phyloP scores from a whole-genome alignment of 2,329 filamentous ascomycete species.

The Fusarium sp. region DNA sequence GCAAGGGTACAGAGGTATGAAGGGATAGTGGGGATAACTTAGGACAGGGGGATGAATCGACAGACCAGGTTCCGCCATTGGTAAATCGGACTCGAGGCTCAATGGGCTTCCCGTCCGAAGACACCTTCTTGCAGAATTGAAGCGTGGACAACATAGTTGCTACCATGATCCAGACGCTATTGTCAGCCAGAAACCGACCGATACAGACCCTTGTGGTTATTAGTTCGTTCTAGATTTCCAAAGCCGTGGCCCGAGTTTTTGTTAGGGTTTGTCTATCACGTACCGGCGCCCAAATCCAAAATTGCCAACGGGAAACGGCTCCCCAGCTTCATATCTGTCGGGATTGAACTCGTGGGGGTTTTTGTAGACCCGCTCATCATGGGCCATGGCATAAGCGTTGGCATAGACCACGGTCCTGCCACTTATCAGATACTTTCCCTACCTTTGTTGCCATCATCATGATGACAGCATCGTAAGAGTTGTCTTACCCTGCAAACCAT shows the following conservation, averaged over 20 bases:
- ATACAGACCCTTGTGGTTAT: constrained; percentile 46
- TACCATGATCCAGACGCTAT: constrained; percentile 54
- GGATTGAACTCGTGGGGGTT: constrained; percentile 61
- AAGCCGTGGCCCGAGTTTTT: not conserved
- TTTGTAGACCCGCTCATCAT: constrained; percentile 56
- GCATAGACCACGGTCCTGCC: constrained; percentile 55
- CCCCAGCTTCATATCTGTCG: constrained; percentile 59
- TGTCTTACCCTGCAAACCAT: constrained; percentile 37
- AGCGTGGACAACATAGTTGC: constrained; percentile 51
- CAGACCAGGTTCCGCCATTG: constrained; percentile 52
- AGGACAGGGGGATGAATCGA: constrained; percentile 13
- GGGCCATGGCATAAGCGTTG: constrained; percentile 59
- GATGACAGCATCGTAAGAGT: not conserved
- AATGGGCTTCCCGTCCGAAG: constrained; percentile 43
- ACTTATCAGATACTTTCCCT: constrained; percentile 32
- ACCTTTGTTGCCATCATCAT: constrained; percentile 7
- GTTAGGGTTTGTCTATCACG: not conserved
- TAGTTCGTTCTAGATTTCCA: not conserved
- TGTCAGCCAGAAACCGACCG: constrained; percentile 51
- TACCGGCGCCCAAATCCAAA: constrained; percentile 53
- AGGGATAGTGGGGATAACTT: not conserved
- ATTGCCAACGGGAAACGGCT: constrained; percentile 57
- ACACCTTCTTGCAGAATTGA: constrained; percentile 45
- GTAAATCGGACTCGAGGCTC: constrained; percentile 49
- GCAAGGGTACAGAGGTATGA: not conserved